These are phyloP conservation scores for Priceomyces melissophilus DNA, from an alignment of 805 yeast species.

Conservation along the genomic window DNA sequence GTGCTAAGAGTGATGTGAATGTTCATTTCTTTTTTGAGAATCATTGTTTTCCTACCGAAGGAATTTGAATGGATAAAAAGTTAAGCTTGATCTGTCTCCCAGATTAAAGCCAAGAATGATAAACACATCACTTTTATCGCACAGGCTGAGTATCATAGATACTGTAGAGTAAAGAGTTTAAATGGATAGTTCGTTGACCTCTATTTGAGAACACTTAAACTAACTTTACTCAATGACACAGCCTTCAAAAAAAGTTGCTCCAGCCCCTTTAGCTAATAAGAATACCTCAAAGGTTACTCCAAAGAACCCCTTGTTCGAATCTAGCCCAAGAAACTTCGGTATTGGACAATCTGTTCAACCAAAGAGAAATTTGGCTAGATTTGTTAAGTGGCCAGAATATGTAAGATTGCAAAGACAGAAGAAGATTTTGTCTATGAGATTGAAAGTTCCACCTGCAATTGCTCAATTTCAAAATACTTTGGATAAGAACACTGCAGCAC, in stretches of 20 bases:
- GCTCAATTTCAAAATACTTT: slow-evolving; percentile 94
- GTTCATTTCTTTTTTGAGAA: slow-evolving; percentile 6
- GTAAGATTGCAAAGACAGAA: slow-evolving; percentile 98
- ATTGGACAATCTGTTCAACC: slow-evolving; percentile 95
- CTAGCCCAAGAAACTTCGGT: slow-evolving; percentile 91
- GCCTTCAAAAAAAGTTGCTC: slow-evolving; percentile 56
- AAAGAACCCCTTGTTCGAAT: slow-evolving; percentile 40
- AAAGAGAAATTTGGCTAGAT: slow-evolving; percentile 94
- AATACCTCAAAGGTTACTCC: slow-evolving; percentile 24
- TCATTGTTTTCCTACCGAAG: slow-evolving; percentile 4
- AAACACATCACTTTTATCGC: slow-evolving; percentile 36
- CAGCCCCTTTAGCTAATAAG: slow-evolving; percentile 44
- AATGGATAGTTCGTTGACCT: slow-evolving; percentile 24
- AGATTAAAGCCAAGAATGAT: slow-evolving; percentile 7
- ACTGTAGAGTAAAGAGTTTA: slow-evolving; percentile 37
- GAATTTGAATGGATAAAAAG: slow-evolving; percentile 2
- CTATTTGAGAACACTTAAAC: slow-evolving; percentile 19
- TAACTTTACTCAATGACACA: slow-evolving; percentile 46
- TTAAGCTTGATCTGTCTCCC: slow-evolving; percentile 1
- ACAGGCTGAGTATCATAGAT: slow-evolving; percentile 43
- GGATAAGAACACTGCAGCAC: slow-evolving; percentile 98
- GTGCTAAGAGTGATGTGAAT: slow-evolving; percentile 24
- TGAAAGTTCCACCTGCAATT: slow-evolving; percentile 98
- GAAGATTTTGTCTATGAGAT: slow-evolving; percentile 91
- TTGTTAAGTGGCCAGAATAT: slow-evolving; percentile 99